Evolutionary conservation across 140 eudicot species (phyloP).

Genomic region (Anethum foeniculum): DNA sequence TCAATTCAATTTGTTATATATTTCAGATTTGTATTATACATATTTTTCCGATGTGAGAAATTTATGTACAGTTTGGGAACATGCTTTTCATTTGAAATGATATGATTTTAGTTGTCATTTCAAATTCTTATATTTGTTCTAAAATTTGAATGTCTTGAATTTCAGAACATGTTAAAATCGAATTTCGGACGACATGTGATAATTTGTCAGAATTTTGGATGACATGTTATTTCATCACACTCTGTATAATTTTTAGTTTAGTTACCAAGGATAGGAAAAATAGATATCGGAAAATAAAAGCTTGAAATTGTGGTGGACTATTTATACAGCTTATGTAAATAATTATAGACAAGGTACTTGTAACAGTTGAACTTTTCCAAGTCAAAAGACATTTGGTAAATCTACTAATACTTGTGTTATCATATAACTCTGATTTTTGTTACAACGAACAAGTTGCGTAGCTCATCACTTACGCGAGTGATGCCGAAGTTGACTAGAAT

Average conservation of each 20-base stretch:
- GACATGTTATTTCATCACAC: too few species aligned
- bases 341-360: not conserved
- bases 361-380: not conserved
- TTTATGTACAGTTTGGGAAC: too few species aligned
- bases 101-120: too few species aligned
- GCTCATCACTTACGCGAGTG: constrained; percentile 1
- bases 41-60: not conserved
- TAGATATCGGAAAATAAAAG: not conserved
- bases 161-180: too few species aligned
- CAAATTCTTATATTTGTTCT: too few species aligned
- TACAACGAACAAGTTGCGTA: not conserved
- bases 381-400: not conserved
- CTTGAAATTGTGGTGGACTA: not conserved
- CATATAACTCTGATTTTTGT: not conserved
- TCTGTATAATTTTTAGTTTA: not conserved
- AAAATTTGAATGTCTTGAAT: too few species aligned
- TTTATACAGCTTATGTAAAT: not conserved
- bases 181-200: too few species aligned
- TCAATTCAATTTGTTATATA: not conserved
- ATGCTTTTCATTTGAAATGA: too few species aligned
- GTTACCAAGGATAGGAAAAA: not conserved
- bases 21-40: not conserved
- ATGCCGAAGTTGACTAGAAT: not conserved
- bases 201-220: too few species aligned
- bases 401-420: not conserved